Base-by-base conservation (phyloP, 805 yeast genomes). In the Teunomyces lycoperdinae region DNA sequence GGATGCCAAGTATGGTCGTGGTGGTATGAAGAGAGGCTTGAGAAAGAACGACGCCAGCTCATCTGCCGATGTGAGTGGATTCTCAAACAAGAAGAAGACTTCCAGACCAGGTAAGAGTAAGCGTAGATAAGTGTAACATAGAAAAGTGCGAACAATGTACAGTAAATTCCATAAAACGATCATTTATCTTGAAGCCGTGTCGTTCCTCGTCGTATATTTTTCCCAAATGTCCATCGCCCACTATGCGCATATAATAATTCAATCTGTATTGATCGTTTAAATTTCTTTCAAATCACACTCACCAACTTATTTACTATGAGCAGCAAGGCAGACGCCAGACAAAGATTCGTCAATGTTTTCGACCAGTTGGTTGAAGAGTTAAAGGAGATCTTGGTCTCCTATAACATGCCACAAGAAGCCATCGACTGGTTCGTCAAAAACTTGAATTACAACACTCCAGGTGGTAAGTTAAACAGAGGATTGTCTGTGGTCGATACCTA, bases 401-500 rank as follows among this genome's bases (percentile, higher is more conserved):
- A 89, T 69, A 88, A 89, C 48, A 87, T 94, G 83, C 89, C 96
- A 28, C 69, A 76, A 46, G 94, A 87, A 52, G 97, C 97, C 33
- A 78, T 87, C 48, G 80, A 79, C 26, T 94, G 99, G 98, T 89
- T 81, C 69, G 80, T 76, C 56, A 77, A 78, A 55, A 83, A 76
- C 55, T 73, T 92, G 64, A 71, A 84, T 59, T 87, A 92, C 76
- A 94, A 94, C 74, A 84, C 96, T 4, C 92, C 96, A 49, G 97
- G 97, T 51, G 99, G 99, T 44, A 94, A 94, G 70, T 78, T 90
- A 64, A 94, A 94, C 79, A 82, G 99, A 66, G 99, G 99, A 29
- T 73, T 94, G 49, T 89, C 97, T 33, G 98, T 94, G 14, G 84
- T 94, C 52, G 98, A 92, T 67, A 89, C 98, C 1, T 94, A 87